Conservation (phyloP, 805 yeast genomes). For the Kodamaea nitidulidarum region DNA sequence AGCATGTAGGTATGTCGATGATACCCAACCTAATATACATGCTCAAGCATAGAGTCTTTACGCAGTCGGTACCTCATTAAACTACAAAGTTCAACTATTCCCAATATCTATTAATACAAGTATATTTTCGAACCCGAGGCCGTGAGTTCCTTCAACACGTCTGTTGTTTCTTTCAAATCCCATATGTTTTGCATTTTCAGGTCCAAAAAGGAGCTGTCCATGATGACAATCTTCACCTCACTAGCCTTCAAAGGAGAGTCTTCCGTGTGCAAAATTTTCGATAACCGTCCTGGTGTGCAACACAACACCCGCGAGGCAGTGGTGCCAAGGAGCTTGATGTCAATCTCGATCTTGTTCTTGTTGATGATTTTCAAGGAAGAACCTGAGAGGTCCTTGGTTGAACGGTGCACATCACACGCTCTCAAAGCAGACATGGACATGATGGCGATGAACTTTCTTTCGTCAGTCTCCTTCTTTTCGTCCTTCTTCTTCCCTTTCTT, state of each 20-base stretch:
- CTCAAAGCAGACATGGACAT: slow-evolving; percentile 76
- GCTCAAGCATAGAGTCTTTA: no score
- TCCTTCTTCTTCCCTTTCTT: slow-evolving; percentile 26
- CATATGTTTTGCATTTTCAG: slow-evolving; percentile 56
- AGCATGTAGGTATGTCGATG: no score
- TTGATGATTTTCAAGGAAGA: slow-evolving; percentile 68
- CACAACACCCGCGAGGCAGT: slow-evolving; percentile 51
- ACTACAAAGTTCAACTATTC: no score
- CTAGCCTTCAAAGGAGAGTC: slow-evolving; percentile 36
- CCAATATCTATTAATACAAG: slow-evolving; percentile 36
- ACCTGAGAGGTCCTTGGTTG: slow-evolving; percentile 44
- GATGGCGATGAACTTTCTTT: slow-evolving; percentile 46
- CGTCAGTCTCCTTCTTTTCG: slow-evolving; percentile 16
- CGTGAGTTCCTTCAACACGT: slow-evolving; percentile 39
- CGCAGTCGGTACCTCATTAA: no score
- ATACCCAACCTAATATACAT: no score
- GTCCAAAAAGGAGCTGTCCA: slow-evolving; percentile 62
- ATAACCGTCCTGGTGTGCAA: slow-evolving; percentile 60
- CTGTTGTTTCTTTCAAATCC: slow-evolving; percentile 50
- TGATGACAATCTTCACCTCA: slow-evolving; percentile 50
- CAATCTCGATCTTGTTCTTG: slow-evolving; percentile 69
- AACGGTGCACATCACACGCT: slow-evolving; percentile 80
- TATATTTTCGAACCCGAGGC: slow-evolving; percentile 46
- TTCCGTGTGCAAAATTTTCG: slow-evolving; percentile 43
- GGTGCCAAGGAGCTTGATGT: slow-evolving; percentile 42